phyloP scores from a whole-genome alignment of 2,329 filamentous ascomycete genomes.

The Cephalotrichum gorgonifer region DNA sequence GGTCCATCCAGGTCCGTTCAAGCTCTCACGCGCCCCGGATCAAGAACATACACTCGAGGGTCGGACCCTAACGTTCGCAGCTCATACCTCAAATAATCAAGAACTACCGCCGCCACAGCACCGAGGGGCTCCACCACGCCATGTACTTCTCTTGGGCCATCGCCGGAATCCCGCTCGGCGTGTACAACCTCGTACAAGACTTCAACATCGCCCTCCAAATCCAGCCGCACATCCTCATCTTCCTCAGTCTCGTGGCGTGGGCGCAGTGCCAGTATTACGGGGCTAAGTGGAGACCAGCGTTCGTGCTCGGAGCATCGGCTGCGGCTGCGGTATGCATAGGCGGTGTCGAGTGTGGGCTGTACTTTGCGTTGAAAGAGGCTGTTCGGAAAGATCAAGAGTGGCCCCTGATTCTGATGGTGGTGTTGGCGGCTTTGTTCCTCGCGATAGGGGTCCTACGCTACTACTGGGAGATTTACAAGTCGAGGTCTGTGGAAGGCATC shows the following conservation, averaged over 20 bases:
- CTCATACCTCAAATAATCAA: conserved; percentile 11
- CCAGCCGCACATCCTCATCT: conserved; percentile 20
- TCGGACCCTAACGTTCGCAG: conserved; percentile 1
- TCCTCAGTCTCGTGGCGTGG: conserved; percentile 19
- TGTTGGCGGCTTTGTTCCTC: not conserved
- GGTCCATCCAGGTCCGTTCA: conserved; percentile 10
- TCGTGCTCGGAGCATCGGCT: not conserved
- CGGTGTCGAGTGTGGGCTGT: not conserved
- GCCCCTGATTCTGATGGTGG: conserved; percentile 1
- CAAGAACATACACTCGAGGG: not conserved
- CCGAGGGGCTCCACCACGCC: conserved; percentile 6
- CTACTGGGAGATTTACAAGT: conserved; percentile 4
- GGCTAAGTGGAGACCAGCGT: conserved; percentile 4
- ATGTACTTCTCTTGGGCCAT: conserved; percentile 12
- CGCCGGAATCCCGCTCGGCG: conserved; percentile 11
- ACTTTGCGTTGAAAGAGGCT: not conserved
- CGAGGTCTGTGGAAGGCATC: conserved; percentile 3
- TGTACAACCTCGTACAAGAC: conserved; percentile 18
- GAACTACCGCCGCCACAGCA: conserved; percentile 10
- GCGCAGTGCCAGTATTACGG: conserved; percentile 19
- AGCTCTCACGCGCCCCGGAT: not conserved
- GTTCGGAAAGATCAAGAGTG: not conserved
- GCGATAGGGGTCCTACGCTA: not conserved
- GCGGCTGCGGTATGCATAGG: not conserved
- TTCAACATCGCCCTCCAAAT: conserved; percentile 20